Base-by-base conservation (phyloP, 176 grass and related monocot species). In the Lolium multiflorum region DNA sequence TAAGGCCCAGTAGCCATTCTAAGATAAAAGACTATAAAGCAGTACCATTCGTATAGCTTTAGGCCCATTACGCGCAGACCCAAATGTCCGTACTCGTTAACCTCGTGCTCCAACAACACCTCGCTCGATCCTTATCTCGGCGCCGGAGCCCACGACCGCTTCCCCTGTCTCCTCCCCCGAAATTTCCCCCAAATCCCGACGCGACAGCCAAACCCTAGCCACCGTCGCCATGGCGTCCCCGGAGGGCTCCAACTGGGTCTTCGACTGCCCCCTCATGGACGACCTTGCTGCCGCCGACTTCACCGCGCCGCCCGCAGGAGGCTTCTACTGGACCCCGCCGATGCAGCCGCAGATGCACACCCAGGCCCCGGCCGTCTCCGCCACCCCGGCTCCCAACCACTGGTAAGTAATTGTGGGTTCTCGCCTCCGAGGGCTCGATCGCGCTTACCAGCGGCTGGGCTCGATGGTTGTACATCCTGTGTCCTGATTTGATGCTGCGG, bases 181-280 rank as follows among this genome's bases (percentile, higher is more conserved):
- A 65, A 60, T 38, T 6, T 31, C 60, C 83, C 90, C 85, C 66
- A 91, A 74, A 65, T 70, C 51, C 62, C 37, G 82, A 71, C 85
- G 76, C 81, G 69, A 21, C 75, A 39, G 20, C 20, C 41, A 25
- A 88, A 78, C 62, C 90, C 71, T 88, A 85, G 86, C 52, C 39
- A 81, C 14, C 9, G 20, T 79, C 13, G 69, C 16, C 55, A 96
- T 99, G 97, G 87, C 76, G 80, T 96, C 90, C 48, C 85, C 92
- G 14, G 92, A 99, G 77, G 89, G 92, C 24, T 71, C 81, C 62
- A 84, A 87, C 39, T 99, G 97, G 97, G 87, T 86, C 47, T 90
- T 97, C 67, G 92, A 96, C 68, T 93, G 88, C 68, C 88, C 90
- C n/a, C 87, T 99, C 20, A 95, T 98, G 37, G 93, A 95, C 44